phyloP scores from a whole-genome alignment of 176 grass and related monocot species.

The Aegilops speltoides region DNA sequence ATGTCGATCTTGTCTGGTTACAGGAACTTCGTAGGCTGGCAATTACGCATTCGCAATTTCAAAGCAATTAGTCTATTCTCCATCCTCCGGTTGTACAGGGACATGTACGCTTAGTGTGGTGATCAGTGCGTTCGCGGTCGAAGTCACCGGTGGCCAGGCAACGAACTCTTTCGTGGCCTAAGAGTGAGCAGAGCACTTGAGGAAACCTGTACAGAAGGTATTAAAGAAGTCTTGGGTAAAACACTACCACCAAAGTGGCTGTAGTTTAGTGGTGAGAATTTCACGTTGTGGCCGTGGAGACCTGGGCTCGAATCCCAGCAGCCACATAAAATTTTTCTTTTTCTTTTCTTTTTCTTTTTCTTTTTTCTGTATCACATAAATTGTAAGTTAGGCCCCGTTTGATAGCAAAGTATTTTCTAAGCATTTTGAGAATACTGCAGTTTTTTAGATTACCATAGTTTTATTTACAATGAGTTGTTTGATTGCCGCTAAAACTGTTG shows the following conservation, averaged over 20 bases:
- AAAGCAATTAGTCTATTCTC: background rate
- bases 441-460: too few species aligned
- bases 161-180: background rate
- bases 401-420: too few species aligned
- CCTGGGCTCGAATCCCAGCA: constrained; percentile 94
- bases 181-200: too few species aligned
- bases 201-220: too few species aligned
- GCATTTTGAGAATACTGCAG: too few species aligned
- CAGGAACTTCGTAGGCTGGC: background rate
- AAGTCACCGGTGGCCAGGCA: background rate
- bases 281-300: constrained; percentile 91
- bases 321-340: background rate
- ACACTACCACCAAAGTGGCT: background rate
- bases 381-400: too few species aligned
- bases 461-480: too few species aligned
- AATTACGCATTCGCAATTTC: background rate
- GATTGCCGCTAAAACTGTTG: too few species aligned
- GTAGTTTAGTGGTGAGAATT: constrained; percentile 99
- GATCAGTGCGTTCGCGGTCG: background rate
- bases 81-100: background rate
- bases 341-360: too few species aligned
- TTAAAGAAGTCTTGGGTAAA: accelerated
- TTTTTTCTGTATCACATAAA: too few species aligned
- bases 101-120: background rate
- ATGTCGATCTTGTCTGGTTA: background rate